Evolutionary conservation across 345 rosid species (phyloP).

Genomic region (Anastatica hierochuntica): DNA sequence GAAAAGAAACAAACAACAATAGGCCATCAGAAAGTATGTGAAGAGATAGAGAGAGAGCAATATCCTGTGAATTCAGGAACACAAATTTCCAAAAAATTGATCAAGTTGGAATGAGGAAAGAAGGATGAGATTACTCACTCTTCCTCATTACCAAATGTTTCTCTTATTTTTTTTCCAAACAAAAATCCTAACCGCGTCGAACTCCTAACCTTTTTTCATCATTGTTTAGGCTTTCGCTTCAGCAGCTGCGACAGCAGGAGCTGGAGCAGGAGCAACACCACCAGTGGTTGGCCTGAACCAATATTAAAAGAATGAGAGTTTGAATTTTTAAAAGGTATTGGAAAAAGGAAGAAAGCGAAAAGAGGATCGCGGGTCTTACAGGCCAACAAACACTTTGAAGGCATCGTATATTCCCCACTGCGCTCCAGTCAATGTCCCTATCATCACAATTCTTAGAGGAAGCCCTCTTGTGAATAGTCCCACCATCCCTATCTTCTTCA

Average conservation of each 20-base stretch:
- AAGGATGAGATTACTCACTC: background rate
- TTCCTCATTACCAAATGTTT: background rate
- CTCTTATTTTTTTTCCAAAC: background rate
- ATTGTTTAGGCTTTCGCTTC: background rate
- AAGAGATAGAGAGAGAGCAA: no score
- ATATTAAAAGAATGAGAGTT: no score
- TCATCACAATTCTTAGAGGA: slow-evolving; percentile 91
- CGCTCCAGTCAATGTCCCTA: slow-evolving; percentile 87
- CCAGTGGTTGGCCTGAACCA: slow-evolving; percentile 79
- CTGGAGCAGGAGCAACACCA: slow-evolving; percentile 60
- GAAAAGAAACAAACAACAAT: no score
- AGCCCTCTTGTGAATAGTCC: slow-evolving; percentile 93
- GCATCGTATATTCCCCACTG: slow-evolving; percentile 94
- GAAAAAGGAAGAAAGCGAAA: no score
- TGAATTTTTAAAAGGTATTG: no score
- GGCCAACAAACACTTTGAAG: slow-evolving; percentile 88
- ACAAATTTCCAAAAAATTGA: no score
- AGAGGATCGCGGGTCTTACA: slow-evolving; percentile 48
- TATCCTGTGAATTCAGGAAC: no score
- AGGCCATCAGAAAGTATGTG: no score
- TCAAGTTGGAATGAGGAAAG: background rate
- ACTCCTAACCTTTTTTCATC: no score
- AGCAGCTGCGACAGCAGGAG: slow-evolving; percentile 28
- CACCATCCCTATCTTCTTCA: slow-evolving; percentile 72
- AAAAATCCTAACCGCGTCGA: background rate